Evolutionary conservation across 169 alveolate species (phyloP), one percentile per base, ranked within the genome.

Genomic region (Cystoisospora suis): DNA sequence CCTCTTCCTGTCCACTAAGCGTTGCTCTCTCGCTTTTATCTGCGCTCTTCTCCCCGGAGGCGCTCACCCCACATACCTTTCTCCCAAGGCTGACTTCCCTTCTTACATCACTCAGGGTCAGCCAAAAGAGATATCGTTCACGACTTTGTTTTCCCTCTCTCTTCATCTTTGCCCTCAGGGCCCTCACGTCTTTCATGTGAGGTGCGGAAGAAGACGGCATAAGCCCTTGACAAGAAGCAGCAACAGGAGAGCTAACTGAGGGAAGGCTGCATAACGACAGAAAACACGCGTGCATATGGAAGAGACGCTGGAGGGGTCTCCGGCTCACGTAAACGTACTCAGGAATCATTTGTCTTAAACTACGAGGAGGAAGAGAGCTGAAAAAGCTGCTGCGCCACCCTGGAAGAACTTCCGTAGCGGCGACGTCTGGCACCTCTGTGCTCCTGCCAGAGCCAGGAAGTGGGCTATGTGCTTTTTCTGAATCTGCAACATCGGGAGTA

Each of bases 161-260:
- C 77, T 65, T 65, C 77, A 65, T 65, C 44, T 65, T 65, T 3
- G 77, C 77, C 36, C 77, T 2, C 77, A 65, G n/a, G 45, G 34
- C 42, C 77, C 34, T 65, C 42, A 65, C 12, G 27, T 65, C 77
- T 3, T 44, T 36, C 77, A 44, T 32, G 45, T 65, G 77, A 3
- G 42, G 77, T 1, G 44, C 34, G 20, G 77, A 65, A 36, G 77
- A 65, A 12, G 77, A 65, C 3, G 77, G 77, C 42, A 65, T 7
- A 20, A 65, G n/a, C 77, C 45, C 36, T 12, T 36, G 34, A n/a
- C n/a, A 65, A 12, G 77, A n/a, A 20, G 34, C 44, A 36, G 77
- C n/a, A 36, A 44, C 77, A 2, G 77, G 77, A 1, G 77, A 65
- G n/a, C 45, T 32, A 2, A 44, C 36, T 27, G 77, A 32, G 36